Conservation (phyloP, 2,329 filamentous ascomycete genomes). For the Didymosphaeria variabile region DNA sequence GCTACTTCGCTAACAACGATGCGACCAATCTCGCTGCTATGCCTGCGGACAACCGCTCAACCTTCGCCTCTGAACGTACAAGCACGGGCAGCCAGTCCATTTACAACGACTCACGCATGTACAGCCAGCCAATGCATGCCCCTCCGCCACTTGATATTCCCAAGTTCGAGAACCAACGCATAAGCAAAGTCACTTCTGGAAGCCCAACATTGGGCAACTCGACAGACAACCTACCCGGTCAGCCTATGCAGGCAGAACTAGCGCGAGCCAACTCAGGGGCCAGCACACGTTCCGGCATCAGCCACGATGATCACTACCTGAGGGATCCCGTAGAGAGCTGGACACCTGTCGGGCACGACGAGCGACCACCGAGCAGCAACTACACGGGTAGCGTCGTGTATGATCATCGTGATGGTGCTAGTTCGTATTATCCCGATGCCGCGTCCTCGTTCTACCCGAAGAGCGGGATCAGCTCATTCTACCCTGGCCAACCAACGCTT, state of each 20-base stretch:
- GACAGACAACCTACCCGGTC: constrained; percentile 49
- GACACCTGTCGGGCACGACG: constrained; percentile 46
- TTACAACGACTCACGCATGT: constrained; percentile 62
- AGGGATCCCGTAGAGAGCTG: constrained; percentile 45
- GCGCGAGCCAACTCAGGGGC: constrained; percentile 48
- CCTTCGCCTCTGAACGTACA: constrained; percentile 50
- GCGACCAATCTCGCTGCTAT: constrained; percentile 64
- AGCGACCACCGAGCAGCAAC: constrained; percentile 53
- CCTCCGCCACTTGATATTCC: constrained; percentile 70
- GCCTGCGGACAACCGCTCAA: constrained; percentile 60
- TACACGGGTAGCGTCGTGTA: constrained; percentile 56
- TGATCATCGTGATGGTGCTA: constrained; percentile 63
- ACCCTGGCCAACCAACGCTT: constrained; percentile 56
- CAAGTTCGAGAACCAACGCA: constrained; percentile 65
- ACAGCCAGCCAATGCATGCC: constrained; percentile 73
- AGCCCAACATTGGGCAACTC: constrained; percentile 75
- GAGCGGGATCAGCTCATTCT: constrained; percentile 65
- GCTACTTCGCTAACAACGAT: constrained; percentile 79
- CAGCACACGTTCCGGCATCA: constrained; percentile 45
- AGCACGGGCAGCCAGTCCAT: constrained; percentile 50
- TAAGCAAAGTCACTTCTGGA: constrained; percentile 73
- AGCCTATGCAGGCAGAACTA: constrained; percentile 51
- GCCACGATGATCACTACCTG: constrained; percentile 42
- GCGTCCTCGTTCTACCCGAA: constrained; percentile 49
- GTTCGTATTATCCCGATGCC: constrained; percentile 51